Evolutionary conservation across 495 filamentous ascomycete species (phyloP), one percentile per base, ranked within the genome.

Genomic region (Neurospora sp.): DNA sequence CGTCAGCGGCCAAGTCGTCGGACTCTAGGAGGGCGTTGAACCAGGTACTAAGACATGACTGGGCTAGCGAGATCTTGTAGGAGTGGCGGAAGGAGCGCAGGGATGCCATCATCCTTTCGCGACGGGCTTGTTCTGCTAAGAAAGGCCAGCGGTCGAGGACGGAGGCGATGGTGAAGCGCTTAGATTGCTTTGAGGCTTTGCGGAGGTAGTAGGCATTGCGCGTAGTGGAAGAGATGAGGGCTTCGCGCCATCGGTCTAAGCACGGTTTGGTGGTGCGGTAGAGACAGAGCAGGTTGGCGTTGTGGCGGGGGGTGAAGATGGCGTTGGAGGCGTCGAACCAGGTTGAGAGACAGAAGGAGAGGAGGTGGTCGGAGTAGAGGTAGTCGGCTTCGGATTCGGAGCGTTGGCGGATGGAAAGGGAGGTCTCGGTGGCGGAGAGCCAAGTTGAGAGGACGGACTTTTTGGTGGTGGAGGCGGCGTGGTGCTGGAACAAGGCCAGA

Each of bases 61-160:
- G 62, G 10, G 79, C 80, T 8, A 80, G 73, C 7, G 74, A 69
- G 39, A 78, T 66, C 39, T 82, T 82, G 78, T 81, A 77, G 19
- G 73, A 24, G 5, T 76, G 76, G 24, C 80, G 70, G 73, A 78
- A 82, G 34, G 74, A 70, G 37, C 78, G 78, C 5, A 81, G 39
- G 1, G 70, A 70, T 43, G 39, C 62, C 77, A 79, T 76, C 69
- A 82, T 66, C 28, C 80, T 72, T 21, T 80, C 76, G 24, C 75
- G 43, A 8, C 78, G 73, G 2, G 73, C 71, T 15, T 54, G 19
- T 48, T 74, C 70, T 17, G 80, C 77, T 5, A 78, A 42, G 7
- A 43, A 70, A 13, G 78, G 79, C 80, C 80, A 82, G 17, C 43
- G 69, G 13, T 76, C 73, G 36, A 82, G 77, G 5, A 77, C 77